phyloP scores from a whole-genome alignment of 306 rosid genomes.

The Ormosia emarginata region DNA sequence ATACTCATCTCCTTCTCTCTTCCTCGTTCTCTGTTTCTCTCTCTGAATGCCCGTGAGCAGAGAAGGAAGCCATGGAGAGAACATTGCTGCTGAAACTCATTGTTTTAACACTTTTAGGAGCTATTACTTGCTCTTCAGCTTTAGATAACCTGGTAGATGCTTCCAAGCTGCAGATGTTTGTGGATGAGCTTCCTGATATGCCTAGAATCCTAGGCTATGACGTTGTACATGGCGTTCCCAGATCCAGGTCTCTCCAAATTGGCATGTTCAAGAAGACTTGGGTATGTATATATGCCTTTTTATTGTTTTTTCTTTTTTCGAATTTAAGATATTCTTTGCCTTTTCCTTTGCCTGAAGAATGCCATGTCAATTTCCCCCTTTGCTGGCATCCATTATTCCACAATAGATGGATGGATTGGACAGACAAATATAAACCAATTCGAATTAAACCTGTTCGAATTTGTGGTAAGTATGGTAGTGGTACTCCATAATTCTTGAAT shows the following conservation, averaged over 20 bases:
- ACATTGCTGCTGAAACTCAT: constrained; percentile 1
- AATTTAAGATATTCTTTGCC: too few species aligned
- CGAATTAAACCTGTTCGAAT: too few species aligned
- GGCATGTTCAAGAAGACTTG: constrained; percentile 81
- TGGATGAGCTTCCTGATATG: constrained; percentile 67
- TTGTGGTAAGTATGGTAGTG: neutral
- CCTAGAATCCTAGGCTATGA: constrained; percentile 53
- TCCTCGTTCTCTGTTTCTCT: too few species aligned
- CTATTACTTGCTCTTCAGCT: constrained; percentile 18
- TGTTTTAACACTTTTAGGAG: neutral
- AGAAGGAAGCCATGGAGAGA: constrained; percentile 17
- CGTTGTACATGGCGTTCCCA: constrained; percentile 38
- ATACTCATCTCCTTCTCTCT: too few species aligned
- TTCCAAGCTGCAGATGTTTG: constrained; percentile 55
- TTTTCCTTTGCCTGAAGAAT: neutral
- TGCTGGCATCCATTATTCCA: neutral
- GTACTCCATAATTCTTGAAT: neutral
- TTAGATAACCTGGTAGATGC: constrained; percentile 30
- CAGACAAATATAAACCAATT: neutral
- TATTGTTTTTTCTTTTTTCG: too few species aligned
- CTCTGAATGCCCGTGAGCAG: neutral
- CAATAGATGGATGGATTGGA: neutral
- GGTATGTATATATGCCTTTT: constrained; percentile 30
- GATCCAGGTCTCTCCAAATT: constrained; percentile 47
- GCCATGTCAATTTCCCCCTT: neutral